Base-by-base conservation (phyloP, 2,329 filamentous ascomycete genomes). In the Lachnellula subtilissima region DNA sequence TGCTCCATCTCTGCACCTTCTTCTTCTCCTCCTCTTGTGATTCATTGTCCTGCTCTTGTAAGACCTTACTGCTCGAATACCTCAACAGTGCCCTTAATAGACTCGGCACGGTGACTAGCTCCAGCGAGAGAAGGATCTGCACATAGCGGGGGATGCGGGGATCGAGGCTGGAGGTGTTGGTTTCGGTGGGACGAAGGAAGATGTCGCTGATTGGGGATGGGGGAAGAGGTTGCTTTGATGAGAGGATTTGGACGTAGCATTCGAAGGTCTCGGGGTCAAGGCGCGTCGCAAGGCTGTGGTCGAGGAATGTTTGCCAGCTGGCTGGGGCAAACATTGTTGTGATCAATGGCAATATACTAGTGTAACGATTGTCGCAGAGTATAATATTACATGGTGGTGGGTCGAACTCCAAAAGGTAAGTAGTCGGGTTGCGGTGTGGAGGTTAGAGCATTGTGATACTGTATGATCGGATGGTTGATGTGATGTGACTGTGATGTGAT, bases 121-220 rank as follows among this genome's bases (percentile, higher is more conserved):
- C 73, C 48, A 76, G 75, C 35, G 75, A 71, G 45, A 79, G 74
- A 48, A 87, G 76, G 17, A 76, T 72, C 61, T 85, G 76, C 9
- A 87, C 68, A 66, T 86, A 88, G n/a, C 74, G 76, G 0, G 79
- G 76, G 8, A 85, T 75, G 59, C 82, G 78, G 8, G 82, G 80
- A 61, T 87, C 83, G 64, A 84, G 77, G 55, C 72, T 77, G 32
- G 60, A 53, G 65, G 79, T 72, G 59, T 67, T 61, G 61, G 70
- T 65, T 19, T 74, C 71, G 45, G 76, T 75, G 2, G 84, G 84
- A 23, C 77, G 77, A 42, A 88, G 73, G 63, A 84, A 79, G 52
- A 87, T 69, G 61, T 85, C 78, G 71, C 83, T 81, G 60, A 86
- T 71, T 55, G 75, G 69, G 11, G 71, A 60, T 7, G 81, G 73